Conservation (phyloP, 2,329 filamentous ascomycete genomes). For the Aspergillus thermomutatus region DNA sequence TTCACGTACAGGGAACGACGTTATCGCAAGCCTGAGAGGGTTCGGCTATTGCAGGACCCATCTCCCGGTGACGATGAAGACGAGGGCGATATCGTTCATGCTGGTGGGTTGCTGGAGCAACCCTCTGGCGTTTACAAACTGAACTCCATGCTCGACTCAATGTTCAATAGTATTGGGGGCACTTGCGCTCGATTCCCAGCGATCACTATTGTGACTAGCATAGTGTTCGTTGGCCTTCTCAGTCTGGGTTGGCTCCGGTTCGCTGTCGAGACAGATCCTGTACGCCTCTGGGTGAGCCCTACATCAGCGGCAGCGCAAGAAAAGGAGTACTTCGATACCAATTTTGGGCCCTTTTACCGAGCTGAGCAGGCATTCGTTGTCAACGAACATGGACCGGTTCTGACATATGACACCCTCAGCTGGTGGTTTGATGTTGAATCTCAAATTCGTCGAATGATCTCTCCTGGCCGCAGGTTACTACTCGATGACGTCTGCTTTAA, state of each 20-base stretch:
- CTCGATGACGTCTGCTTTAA: constrained; percentile 91
- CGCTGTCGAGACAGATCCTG: constrained; percentile 84
- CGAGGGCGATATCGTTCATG: constrained; percentile 78
- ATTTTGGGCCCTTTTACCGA: constrained; percentile 94
- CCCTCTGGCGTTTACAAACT: constrained; percentile 76
- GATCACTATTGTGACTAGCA: constrained; percentile 72
- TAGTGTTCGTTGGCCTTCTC: constrained; percentile 73
- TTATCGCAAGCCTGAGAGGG: constrained; percentile 71
- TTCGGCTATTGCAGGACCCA: constrained; percentile 82
- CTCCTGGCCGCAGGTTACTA: constrained; percentile 62
- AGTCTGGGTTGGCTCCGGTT: constrained; percentile 88
- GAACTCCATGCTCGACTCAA: constrained; percentile 75
- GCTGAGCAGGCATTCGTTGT: constrained; percentile 91
- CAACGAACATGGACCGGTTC: constrained; percentile 78
- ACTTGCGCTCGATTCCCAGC: constrained; percentile 78
- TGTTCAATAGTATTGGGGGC: constrained; percentile 78
- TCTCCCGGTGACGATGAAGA: constrained; percentile 88
- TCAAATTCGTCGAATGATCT: constrained; percentile 69
- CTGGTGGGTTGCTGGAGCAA: constrained; percentile 71
- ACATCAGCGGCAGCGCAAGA: constrained; percentile 86
- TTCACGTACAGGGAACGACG: constrained; percentile 71
- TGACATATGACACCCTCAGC: constrained; percentile 80
- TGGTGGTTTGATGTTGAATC: constrained; percentile 96
- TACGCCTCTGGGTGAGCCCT: constrained; percentile 93
- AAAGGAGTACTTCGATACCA: constrained; percentile 87